Evolutionary conservation across 1,139 yeast genomes (phyloP), one percentile per base, ranked within the genome.

Genomic region (Pichia sp.): DNA sequence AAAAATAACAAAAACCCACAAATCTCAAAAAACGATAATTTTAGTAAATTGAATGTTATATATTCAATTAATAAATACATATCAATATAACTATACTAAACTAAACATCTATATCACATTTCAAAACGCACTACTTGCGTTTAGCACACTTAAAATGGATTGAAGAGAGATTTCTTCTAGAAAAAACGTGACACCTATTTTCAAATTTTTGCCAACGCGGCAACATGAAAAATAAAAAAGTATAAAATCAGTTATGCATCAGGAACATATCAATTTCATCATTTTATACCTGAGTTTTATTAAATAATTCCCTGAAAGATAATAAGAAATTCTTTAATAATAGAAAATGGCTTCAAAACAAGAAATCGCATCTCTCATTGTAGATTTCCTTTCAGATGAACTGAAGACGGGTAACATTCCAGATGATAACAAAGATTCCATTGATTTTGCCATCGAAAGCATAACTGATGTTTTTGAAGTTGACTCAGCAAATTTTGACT

Each of bases 391-490:
- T 58, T 76, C 78, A 59, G 62, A 71, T 24, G 71, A 88, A 9
- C 78, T 85, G 32, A 64, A 74, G 41, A 74, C 77, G 55, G 86
- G 87, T 47, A 75, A 78, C 43, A 77, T 90, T 45, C 70, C 83
- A 38, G 85, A 82, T 56, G 97, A 90, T 58, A 87, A 82, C 62
- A 76, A 76, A 51, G 98, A 92, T 58, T 87, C 97, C n/a, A 75
- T 92, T 62, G 97, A 90, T 56, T 95, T 92, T 45, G 97, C 97
- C 56, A 78, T 89, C 60, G 96, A 87, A 62, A 88, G 97, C 71
- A 79, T 92, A 51, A 79, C 88, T 30, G 97, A 90, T 60, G 90
- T 95, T 7, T 92, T 85, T 66, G 83, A 75, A 49, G 82, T 92
- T 32, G 76, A 79, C 54, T 72, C 73, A 58, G 78, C 71, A 20